Percentiles rank a stretch among this genome's conserved stretches.
Evolutionary conservation across 73 alveolate species (phyloP).

Genomic region (Blepharisma stoltei): DNA sequence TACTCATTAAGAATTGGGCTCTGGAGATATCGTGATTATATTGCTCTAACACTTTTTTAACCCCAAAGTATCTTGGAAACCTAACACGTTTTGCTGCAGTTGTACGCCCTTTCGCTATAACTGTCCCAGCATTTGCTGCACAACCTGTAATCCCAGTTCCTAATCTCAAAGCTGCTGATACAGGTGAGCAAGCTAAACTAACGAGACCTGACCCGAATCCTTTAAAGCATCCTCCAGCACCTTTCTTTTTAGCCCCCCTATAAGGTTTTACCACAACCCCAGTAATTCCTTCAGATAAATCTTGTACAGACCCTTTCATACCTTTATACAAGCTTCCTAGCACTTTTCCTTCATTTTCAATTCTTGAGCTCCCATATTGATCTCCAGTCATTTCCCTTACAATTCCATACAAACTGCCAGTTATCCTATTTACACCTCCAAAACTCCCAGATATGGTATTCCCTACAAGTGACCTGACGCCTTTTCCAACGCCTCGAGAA

Average conservation of each 20-base stretch:
- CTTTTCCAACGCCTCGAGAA: constrained; percentile 88
- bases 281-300: constrained; percentile 73
- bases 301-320: constrained; percentile 71
- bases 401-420: constrained; percentile 85
- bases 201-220: constrained; percentile 87
- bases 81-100: constrained; percentile 71
- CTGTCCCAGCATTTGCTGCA: constrained; percentile 63
- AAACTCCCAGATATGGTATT: constrained; percentile 75
- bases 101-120: constrained; percentile 65
- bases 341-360: constrained; percentile 65
- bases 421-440: constrained; percentile 75
- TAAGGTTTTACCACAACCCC: constrained; percentile 77
- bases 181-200: constrained; percentile 82
- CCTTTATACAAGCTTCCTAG: constrained; percentile 76
- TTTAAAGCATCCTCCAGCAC: constrained; percentile 76
- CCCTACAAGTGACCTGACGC: constrained; percentile 66
- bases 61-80: constrained; percentile 77
- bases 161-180: constrained; percentile 70
- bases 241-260: constrained; percentile 71
- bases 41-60: constrained; percentile 61
- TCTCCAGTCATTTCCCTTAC: constrained; percentile 73
- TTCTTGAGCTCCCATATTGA: constrained; percentile 48
- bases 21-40: constrained; percentile 77
- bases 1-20: constrained; percentile 57
- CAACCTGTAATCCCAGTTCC: constrained; percentile 70